Evolutionary conservation across 192 early-diverging fungal genomes (phyloP).

Genomic region (Gaertneriomyces sp.): DNA sequence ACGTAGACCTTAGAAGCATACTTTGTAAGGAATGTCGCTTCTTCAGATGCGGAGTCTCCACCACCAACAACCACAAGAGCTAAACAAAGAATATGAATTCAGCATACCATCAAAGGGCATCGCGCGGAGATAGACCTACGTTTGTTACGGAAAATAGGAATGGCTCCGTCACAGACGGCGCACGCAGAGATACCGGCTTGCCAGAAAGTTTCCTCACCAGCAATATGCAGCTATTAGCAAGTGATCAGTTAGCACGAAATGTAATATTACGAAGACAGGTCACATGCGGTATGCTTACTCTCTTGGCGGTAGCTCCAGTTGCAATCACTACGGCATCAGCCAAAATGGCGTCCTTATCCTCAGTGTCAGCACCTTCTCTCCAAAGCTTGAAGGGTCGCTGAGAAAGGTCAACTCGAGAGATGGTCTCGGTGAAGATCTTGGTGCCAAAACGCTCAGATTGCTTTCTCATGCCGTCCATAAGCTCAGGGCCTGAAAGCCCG

Average conservation of each 20-base stretch:
- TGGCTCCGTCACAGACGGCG: conserved; percentile 98
- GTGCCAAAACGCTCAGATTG: conserved; percentile 89
- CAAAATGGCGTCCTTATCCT: conserved; percentile 61
- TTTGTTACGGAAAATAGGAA: conserved; percentile 95
- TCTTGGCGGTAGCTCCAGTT: conserved; percentile 98
- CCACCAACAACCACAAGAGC: conserved; percentile 90
- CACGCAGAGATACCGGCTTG: conserved; percentile 99
- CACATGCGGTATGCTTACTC: conserved; percentile 33
- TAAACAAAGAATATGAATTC: conserved; percentile 3
- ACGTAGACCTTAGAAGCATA: conserved; percentile 94
- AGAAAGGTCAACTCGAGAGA: conserved; percentile 82
- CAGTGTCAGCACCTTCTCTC: conserved; percentile 77
- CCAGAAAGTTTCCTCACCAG: conserved; percentile 60
- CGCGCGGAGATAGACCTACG: conserved; percentile 24
- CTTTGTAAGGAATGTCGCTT: conserved; percentile 94
- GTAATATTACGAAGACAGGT: neutral
- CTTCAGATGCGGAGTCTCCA: conserved; percentile 69
- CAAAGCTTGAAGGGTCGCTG: conserved; percentile 88
- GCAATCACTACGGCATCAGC: conserved; percentile 86
- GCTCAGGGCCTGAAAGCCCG: conserved; percentile 81
- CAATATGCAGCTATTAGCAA: conserved; percentile 7
- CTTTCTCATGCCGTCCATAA: conserved; percentile 77
- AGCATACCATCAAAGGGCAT: neutral
- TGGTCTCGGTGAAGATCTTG: conserved; percentile 86
- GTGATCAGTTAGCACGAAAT: neutral